Evolutionary conservation across 208 protist genomes (phyloP).

Genomic region (Acanthamoeba castellanii): DNA sequence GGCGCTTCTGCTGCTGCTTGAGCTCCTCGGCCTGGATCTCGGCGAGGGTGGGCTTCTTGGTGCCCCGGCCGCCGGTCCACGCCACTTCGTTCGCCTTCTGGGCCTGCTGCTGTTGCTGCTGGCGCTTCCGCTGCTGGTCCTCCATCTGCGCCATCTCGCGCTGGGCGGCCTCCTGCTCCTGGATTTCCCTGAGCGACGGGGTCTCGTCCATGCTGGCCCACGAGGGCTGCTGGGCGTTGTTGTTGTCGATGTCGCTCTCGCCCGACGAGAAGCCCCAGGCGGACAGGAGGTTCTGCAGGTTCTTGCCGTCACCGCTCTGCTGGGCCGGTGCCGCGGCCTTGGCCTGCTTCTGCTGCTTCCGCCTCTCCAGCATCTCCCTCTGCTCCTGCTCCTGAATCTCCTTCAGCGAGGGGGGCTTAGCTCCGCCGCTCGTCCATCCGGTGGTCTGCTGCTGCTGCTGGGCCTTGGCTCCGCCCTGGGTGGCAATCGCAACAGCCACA

Average conservation of each 20-base stretch:
- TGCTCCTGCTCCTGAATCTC: slow-evolving; percentile 66
- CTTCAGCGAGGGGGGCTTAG: slow-evolving; percentile 33
- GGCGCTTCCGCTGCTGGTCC: slow-evolving; percentile 23
- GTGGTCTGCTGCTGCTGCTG: background rate
- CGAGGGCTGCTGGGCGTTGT: background rate
- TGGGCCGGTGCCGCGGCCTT: background rate
- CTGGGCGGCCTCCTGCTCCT: slow-evolving; percentile 48
- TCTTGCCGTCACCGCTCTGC: background rate
- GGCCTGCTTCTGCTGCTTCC: slow-evolving; percentile 52
- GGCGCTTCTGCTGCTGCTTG: slow-evolving; percentile 51
- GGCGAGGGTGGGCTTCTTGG: slow-evolving; percentile 24
- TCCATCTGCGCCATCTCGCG: slow-evolving; percentile 45
- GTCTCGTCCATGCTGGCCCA: slow-evolving; percentile 48
- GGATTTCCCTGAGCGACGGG: background rate
- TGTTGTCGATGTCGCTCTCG: no score
- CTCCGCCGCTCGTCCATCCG: background rate
- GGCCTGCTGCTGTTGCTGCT: background rate
- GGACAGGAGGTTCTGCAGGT: background rate
- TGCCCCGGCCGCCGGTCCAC: background rate
- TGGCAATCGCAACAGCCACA: background rate
- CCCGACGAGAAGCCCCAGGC: slow-evolving; percentile 10
- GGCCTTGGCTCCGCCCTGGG: background rate
- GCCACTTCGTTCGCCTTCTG: background rate
- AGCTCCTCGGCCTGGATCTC: slow-evolving; percentile 56
- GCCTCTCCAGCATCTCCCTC: slow-evolving; percentile 2